phyloP scores from a whole-genome alignment of 2,329 filamentous ascomycete genomes.

The Juglanconis juglandina region DNA sequence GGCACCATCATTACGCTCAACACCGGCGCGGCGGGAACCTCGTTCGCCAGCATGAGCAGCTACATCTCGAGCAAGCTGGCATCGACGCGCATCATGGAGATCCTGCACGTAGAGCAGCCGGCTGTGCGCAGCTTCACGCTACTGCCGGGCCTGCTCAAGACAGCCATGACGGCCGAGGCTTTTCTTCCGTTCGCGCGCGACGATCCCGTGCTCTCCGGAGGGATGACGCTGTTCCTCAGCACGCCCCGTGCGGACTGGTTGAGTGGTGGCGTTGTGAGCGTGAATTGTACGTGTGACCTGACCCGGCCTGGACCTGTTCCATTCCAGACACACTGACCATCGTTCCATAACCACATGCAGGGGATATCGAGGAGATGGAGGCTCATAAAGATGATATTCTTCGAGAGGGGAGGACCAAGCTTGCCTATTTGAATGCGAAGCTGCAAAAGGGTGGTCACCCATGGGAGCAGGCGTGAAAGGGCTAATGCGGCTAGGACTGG shows the following conservation, averaged over 20 bases:
- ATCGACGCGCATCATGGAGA: conserved; percentile 18
- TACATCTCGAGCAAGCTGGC: conserved; percentile 22
- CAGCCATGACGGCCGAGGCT: conserved; percentile 9
- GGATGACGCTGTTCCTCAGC: conserved; percentile 9
- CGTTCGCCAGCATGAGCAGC: conserved; percentile 15
- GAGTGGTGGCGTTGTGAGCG: conserved; percentile 21
- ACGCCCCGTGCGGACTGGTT: conserved; percentile 21
- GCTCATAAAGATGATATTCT: conserved; percentile 22
- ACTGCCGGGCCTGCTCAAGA: conserved; percentile 9
- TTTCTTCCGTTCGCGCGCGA: conserved; percentile 7
- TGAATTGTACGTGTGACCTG: conserved; percentile 18
- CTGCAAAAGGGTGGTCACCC: conserved; percentile 22
- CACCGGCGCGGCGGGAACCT: conserved; percentile 12
- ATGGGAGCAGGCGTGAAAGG: conserved; percentile 2
- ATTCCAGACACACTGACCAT: background rate
- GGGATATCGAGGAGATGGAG: conserved; percentile 24
- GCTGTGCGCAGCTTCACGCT: conserved; percentile 7
- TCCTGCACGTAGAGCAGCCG: conserved; percentile 17
- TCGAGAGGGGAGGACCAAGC: conserved; percentile 18
- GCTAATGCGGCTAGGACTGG: no score
- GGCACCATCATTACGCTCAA: conserved; percentile 20
- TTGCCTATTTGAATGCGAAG: conserved; percentile 21
- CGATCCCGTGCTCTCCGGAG: conserved; percentile 2
- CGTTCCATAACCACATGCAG: conserved; percentile 1
- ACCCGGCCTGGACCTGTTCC: background rate